Base-by-base conservation (phyloP, 2,329 filamentous ascomycete genomes). In the Verticillium nonalfalfae region DNA sequence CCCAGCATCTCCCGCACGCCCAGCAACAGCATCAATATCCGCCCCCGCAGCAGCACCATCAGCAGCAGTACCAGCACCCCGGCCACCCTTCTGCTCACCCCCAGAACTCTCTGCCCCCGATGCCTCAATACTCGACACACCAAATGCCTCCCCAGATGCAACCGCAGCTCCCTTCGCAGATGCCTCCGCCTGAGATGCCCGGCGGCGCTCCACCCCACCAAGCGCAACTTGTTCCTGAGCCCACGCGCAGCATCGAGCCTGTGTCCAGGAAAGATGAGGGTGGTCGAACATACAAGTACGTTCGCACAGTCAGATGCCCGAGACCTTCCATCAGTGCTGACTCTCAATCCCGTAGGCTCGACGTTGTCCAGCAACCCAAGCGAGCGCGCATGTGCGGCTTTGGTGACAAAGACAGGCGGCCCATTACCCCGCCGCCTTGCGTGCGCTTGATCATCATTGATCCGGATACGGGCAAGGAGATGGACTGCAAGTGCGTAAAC, bases 341-440 rank as follows among this genome's bases (percentile, higher is more conserved):
- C 35, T 38, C 18, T 6, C 13, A 7, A 31, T 18, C 11, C 34
- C 21, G 4, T 66, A 90, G 87, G 64, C 83, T 97, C 58, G 81
- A 88, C 66, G 91, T 97, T 63, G 87, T 91, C 67, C 95, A 99
- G 78, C 93, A 98, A 75, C 95, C 95, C 58, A 84, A 91, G 69
- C 87, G 95, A 69, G 95, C 95, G 66, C 90, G 95, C 64, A 98
- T 98, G 95, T 99, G 95, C 78, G 95, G 95, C 7, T 99, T 98
- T 78, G 95, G 95, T 65, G 95, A 99, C 79, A 99, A 98, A 90
- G 95, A 99, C 75, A 90, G 95, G 66, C 85, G 95, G 66, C 95
- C 95, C 33, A 97, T 99, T 68, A 98, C 95, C 34, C 94, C 95
- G 14, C 95, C 95, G 26, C 94, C 95, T 3, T 97, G 94, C 74